A percentile compares a stretch with the other conserved stretches of the same genome.
These are phyloP conservation scores for Kurtzmaniella quercitrusa DNA, from an alignment of 1,139 yeast species.

Conservation along the genomic window DNA sequence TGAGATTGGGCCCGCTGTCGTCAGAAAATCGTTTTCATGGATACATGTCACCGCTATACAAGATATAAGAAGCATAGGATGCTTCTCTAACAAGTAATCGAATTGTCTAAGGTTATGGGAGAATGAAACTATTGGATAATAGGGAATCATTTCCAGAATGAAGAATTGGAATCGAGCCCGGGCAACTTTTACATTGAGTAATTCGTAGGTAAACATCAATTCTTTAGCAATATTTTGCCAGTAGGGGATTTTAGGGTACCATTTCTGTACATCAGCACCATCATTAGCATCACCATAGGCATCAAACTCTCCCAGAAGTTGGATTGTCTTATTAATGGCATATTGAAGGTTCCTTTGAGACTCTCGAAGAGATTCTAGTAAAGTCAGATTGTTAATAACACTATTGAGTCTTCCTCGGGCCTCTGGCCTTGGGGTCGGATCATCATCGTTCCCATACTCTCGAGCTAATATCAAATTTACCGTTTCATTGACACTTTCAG, in stretches of 20 bases:
- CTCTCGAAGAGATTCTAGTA: not conserved
- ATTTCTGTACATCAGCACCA: constrained; percentile 3
- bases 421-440: not conserved
- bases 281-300: not conserved
- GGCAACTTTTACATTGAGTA: constrained; percentile 24
- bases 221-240: constrained; percentile 35
- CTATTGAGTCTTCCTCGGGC: not conserved
- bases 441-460: not conserved
- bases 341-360: not conserved
- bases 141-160: constrained; percentile 33
- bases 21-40: constrained; percentile 29
- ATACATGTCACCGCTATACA: constrained; percentile 47
- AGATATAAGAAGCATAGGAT: constrained; percentile 43
- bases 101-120: constrained; percentile 30
- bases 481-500: not conserved
- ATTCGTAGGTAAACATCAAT: constrained; percentile 22
- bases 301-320: not conserved
- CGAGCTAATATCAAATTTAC: not conserved
- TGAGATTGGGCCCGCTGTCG: not conserved
- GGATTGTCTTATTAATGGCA: not conserved
- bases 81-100: constrained; percentile 33
- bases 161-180: constrained; percentile 31
- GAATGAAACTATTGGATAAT: constrained; percentile 46
- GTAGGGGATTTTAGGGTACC: constrained; percentile 4
- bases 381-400: not conserved